Evolutionary conservation across 352 stramenopile species (phyloP).

Genomic region (Peronosclerospora sorghi): DNA sequence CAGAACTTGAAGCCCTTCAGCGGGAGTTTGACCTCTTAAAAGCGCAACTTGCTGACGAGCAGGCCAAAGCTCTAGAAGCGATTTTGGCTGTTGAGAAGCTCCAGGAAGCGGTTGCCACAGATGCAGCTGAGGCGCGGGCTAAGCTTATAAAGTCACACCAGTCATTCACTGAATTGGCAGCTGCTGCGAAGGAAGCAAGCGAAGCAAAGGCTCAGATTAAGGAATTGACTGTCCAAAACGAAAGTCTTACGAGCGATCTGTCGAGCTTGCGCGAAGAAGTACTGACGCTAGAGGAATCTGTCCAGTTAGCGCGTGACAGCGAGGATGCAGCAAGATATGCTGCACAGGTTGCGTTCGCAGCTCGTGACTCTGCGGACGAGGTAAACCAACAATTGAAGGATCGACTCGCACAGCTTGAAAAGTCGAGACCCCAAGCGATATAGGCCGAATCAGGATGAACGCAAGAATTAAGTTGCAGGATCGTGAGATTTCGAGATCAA

Average conservation of each 20-base stretch:
- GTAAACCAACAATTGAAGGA: constrained; percentile 29
- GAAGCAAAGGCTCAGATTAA: constrained; percentile 20
- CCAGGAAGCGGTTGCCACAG: constrained; percentile 14
- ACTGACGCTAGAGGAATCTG: constrained; percentile 29
- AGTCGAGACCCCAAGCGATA: constrained; percentile 12
- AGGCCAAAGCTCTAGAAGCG: constrained; percentile 16
- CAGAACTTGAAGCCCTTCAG: constrained; percentile 25
- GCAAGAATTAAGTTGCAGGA: constrained; percentile 11
- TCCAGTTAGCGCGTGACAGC: constrained; percentile 47
- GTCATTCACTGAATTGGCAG: constrained; percentile 6
- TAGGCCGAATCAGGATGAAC: constrained; percentile 7
- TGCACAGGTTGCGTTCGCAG: constrained; percentile 56
- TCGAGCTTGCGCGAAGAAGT: constrained; percentile 27
- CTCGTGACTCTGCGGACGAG: constrained; percentile 50
- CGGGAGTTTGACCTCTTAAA: constrained; percentile 26
- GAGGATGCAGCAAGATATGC: constrained; percentile 61
- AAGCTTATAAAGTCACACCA: constrained; percentile 16
- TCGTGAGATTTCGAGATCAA: constrained; percentile 16
- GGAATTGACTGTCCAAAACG: constrained; percentile 16
- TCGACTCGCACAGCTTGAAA: constrained; percentile 26
- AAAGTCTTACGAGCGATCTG: constrained; percentile 22
- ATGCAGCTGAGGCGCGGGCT: constrained; percentile 9
- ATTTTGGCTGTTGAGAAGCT: constrained; percentile 11
- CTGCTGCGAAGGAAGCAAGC: constrained; percentile 13
- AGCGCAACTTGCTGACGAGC: constrained; percentile 20